Percentiles rank a stretch among this genome's conserved stretches.
Evolutionary conservation across 768 basidiomycete species (phyloP).

Genomic region (Mycena vulgaris): DNA sequence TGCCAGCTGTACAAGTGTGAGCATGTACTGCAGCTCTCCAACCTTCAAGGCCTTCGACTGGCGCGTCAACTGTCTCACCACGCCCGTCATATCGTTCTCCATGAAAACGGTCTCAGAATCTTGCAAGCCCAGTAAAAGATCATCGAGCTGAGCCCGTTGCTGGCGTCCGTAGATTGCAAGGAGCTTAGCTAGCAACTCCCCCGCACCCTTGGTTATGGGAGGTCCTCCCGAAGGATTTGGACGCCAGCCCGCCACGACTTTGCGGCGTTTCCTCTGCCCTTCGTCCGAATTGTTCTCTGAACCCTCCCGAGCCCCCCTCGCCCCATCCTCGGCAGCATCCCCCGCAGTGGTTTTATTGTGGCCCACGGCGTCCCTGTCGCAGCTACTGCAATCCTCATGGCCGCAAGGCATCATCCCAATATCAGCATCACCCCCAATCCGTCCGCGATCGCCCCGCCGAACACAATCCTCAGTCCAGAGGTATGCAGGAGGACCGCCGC

Average conservation of each 20-base stretch:
- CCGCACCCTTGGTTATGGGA: neutral
- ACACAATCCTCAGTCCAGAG: neutral
- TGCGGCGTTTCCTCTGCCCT: neutral
- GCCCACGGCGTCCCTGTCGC: neutral
- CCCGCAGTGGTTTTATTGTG: neutral
- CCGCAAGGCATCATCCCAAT: conserved; percentile 6
- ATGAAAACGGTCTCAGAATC: too few relatives aligned
- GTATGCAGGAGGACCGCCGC: neutral
- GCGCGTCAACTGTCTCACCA: neutral
- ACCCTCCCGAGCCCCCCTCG: too few relatives aligned
- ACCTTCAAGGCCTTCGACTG: neutral
- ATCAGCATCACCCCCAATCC: neutral
- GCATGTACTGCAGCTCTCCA: neutral
- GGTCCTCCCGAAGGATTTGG: neutral
- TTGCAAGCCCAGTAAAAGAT: neutral
- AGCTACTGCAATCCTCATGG: neutral
- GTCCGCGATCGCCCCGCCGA: neutral
- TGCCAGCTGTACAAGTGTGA: conserved; percentile 5
- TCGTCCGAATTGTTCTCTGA: too few relatives aligned
- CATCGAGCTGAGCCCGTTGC: neutral
- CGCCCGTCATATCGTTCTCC: neutral
- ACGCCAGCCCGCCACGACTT: neutral
- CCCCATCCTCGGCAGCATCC: too few relatives aligned
- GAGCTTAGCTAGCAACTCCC: neutral
- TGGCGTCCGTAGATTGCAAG: neutral